These are phyloP conservation scores for Cladosporium sphaerospermum DNA, from an alignment of 2,329 filamentous ascomycete genomes.

Conservation along the genomic window DNA sequence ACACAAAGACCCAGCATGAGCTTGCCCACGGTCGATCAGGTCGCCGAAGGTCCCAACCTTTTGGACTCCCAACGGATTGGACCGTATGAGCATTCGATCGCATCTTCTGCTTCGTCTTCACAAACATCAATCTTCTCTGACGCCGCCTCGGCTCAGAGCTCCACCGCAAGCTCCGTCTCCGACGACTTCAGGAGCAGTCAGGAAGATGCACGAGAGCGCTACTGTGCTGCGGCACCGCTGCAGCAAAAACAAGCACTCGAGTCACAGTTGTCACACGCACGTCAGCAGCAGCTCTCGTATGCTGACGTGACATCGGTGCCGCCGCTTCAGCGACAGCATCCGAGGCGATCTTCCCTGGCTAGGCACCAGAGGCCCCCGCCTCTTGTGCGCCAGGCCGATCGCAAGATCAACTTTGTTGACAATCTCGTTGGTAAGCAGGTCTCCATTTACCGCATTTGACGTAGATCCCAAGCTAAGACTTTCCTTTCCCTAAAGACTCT, in stretches of 20 bases:
- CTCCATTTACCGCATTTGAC: constrained; percentile 12
- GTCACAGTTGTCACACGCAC: constrained; percentile 5
- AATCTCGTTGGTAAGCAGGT: constrained; percentile 85
- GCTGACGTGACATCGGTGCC: constrained; percentile 45
- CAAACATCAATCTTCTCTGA: constrained; percentile 73
- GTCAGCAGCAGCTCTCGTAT: constrained; percentile 31
- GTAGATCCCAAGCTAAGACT: constrained; percentile 30
- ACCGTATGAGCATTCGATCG: constrained; percentile 64
- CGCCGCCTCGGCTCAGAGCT: constrained; percentile 38
- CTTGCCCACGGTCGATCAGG: constrained; percentile 15
- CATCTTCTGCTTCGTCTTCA: constrained; percentile 69
- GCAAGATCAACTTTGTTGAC: constrained; percentile 92
- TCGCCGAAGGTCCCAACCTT: constrained; percentile 26
- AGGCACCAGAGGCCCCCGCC: constrained; percentile 61
- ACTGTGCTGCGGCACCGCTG: constrained; percentile 19
- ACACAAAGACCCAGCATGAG: constrained; percentile 22
- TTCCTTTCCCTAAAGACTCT: constrained; percentile 60
- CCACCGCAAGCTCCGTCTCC: constrained; percentile 56
- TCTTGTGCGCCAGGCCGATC: constrained; percentile 79
- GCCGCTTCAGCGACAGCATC: constrained; percentile 57
- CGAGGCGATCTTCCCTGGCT: constrained; percentile 51
- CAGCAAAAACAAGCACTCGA: constrained; percentile 2
- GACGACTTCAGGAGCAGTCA: constrained; percentile 49
- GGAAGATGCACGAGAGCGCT: constrained; percentile 24
- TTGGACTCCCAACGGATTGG: constrained; percentile 29